These are phyloP conservation scores for Aspergillus udagawae DNA, from an alignment of 2,329 filamentous ascomycete species.

Conservation along the genomic window DNA sequence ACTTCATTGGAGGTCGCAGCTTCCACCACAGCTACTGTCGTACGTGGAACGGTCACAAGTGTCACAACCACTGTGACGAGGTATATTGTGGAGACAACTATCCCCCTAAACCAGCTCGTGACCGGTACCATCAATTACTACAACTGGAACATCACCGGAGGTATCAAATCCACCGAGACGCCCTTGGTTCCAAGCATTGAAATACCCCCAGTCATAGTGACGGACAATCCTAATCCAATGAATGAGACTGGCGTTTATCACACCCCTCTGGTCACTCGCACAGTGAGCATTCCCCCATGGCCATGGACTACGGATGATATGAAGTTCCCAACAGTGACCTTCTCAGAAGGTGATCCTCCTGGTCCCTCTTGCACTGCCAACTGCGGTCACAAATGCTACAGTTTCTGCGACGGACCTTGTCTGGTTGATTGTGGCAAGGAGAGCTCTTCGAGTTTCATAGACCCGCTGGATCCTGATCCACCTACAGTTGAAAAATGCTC, in stretches of 20 bases:
- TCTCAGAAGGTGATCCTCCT: conserved; percentile 6
- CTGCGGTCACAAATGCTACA: conserved; percentile 10
- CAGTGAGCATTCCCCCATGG: conserved; percentile 13
- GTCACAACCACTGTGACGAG: conserved; percentile 1
- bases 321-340: conserved; percentile 4
- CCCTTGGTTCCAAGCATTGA: conserved; percentile 9
- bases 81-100: background rate
- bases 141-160: conserved; percentile 11
- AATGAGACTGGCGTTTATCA: no score
- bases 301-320: conserved; percentile 10
- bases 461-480: conserved; percentile 11
- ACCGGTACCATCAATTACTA: conserved; percentile 5
- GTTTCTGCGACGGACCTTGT: conserved; percentile 11
- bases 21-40: background rate
- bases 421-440: conserved; percentile 1
- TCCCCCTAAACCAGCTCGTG: background rate
- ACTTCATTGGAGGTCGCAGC: conserved; percentile 5
- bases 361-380: conserved; percentile 11
- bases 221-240: no score
- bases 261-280: conserved; percentile 1
- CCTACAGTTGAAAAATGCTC: conserved; percentile 8
- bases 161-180: background rate
- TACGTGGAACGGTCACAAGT: background rate
- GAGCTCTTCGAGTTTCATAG: conserved; percentile 5
- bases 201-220: conserved; percentile 2